Base-by-base conservation (phyloP, 2,329 filamentous ascomycete species). In the Colletotrichum lindemuthianum region DNA sequence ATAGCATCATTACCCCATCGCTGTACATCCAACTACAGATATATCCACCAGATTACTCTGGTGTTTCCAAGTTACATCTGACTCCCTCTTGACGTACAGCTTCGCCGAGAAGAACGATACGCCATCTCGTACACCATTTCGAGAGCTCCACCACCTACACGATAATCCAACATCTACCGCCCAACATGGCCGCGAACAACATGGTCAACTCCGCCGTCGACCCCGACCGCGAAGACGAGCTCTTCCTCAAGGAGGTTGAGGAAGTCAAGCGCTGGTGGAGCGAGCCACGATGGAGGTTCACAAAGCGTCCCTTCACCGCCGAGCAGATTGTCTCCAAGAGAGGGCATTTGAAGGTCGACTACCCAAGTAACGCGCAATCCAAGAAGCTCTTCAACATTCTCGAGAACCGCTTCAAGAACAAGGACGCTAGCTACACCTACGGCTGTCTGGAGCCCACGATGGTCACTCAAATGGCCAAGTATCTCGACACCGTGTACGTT, bases 391-490 rank as follows among this genome's bases (percentile, higher is more conserved):
- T 94, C 94, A 85, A 86, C 44, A 94, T 94, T 67, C 84, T 99
- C 40, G 96, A 99, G 82, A 81, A 84, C 41, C 90, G 93, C 70
- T 99, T 96, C 84, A 83, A 97, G 92, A 91, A 86, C 74, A 88
- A 88, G 72, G 91, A 96, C 74, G 92, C 92, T 51, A 96, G 92
- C 80, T 97, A 90, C 82, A 99, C 96, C 63, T 99, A 97, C 76
- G 96, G 96, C 74, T 98, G 96, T 81, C 85, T 99, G 69, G 96
- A 99, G 76, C 96, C 96, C 10, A 97, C 97, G 60, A 97, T 97
- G 92, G 87, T 99, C 76, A 98, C 96, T 34, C 96, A 99, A 79
- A 99, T 99, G 96, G 95, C 95, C 72, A 97, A 98, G 81, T 98
- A 96, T 79, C 86, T 99, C 67, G 96, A 99, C 76, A 99, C 96